phyloP scores from a whole-genome alignment of 148 eudicot species.

The Pouteria glomerata region DNA sequence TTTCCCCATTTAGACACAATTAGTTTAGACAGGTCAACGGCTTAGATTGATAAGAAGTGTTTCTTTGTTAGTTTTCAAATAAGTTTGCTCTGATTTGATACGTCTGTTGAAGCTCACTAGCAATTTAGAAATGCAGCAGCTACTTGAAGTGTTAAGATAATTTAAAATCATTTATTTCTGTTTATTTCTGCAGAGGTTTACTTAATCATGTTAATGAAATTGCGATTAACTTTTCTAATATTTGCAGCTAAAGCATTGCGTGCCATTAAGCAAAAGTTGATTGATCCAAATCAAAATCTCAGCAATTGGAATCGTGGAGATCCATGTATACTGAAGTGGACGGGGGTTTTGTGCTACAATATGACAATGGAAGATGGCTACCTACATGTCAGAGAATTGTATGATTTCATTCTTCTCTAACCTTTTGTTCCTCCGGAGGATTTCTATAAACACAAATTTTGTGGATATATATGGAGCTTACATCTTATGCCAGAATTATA shows the following conservation, averaged over 20 bases:
- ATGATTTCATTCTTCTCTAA: not conserved
- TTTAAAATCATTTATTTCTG: no score
- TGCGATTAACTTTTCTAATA: not conserved
- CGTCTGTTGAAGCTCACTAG: no score
- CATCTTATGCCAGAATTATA: not conserved
- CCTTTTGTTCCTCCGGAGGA: not conserved
- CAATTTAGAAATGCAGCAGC: no score
- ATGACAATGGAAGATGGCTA: slow-evolving; percentile 13
- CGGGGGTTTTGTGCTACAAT: slow-evolving; percentile 25
- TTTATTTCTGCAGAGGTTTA: no score
- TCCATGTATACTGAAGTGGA: slow-evolving; percentile 24
- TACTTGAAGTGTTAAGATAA: no score
- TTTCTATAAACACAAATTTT: not conserved
- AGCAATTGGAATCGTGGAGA: slow-evolving; percentile 24
- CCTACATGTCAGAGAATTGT: slow-evolving; percentile 29
- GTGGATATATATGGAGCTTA: not conserved
- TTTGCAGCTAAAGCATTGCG: slow-evolving; percentile 21
- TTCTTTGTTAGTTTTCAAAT: no score
- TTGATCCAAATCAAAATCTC: slow-evolving; percentile 22
- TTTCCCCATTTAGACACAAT: no score
- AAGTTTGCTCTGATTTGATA: no score
- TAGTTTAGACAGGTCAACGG: no score
- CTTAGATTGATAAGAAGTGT: no score
- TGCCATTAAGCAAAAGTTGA: slow-evolving; percentile 17
- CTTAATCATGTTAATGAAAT: no score